These are phyloP conservation scores for Athelia sp. DNA, from an alignment of 1,284 basidiomycete species.

Conservation along the genomic window DNA sequence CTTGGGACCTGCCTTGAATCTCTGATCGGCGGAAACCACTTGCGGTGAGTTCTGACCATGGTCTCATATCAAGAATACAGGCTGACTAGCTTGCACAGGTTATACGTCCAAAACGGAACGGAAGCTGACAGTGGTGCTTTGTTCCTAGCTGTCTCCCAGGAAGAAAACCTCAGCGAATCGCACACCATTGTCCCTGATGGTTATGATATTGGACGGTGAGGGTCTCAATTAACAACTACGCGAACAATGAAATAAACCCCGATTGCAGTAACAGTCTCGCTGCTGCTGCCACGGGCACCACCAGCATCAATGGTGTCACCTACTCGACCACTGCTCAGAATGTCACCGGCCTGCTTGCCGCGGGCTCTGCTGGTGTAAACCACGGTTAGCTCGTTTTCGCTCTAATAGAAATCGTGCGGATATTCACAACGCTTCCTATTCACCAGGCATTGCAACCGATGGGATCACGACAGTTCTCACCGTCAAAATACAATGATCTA, in stretches of 20 bases:
- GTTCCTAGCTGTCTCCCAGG: slow-evolving; percentile 62
- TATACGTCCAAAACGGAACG: slow-evolving; percentile 57
- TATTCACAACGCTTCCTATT: too few species aligned
- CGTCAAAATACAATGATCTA: slow-evolving; percentile 27
- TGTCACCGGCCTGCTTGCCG: slow-evolving; percentile 44
- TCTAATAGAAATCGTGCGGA: too few species aligned
- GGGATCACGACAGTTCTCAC: slow-evolving; percentile 42
- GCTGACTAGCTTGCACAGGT: slow-evolving; percentile 15
- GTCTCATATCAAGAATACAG: background rate
- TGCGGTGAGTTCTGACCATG: slow-evolving; percentile 31
- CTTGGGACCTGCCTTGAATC: slow-evolving; percentile 60
- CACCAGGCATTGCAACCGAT: slow-evolving; percentile 39
- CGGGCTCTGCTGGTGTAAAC: slow-evolving; percentile 44
- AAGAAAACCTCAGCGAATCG: slow-evolving; percentile 37
- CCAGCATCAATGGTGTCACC: slow-evolving; percentile 34
- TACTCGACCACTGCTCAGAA: slow-evolving; percentile 45
- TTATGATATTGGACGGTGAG: slow-evolving; percentile 52
- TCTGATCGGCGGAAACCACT: slow-evolving; percentile 63
- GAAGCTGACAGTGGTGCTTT: slow-evolving; percentile 50
- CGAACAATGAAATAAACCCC: too few species aligned
- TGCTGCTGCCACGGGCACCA: slow-evolving; percentile 35
- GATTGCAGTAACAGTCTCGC: slow-evolving; percentile 47
- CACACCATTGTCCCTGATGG: slow-evolving; percentile 53
- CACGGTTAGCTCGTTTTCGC: slow-evolving; percentile 19
- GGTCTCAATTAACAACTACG: too few species aligned